phyloP scores from a whole-genome alignment of 768 basidiomycete genomes.

The Hortiboletus flavorubellus region DNA sequence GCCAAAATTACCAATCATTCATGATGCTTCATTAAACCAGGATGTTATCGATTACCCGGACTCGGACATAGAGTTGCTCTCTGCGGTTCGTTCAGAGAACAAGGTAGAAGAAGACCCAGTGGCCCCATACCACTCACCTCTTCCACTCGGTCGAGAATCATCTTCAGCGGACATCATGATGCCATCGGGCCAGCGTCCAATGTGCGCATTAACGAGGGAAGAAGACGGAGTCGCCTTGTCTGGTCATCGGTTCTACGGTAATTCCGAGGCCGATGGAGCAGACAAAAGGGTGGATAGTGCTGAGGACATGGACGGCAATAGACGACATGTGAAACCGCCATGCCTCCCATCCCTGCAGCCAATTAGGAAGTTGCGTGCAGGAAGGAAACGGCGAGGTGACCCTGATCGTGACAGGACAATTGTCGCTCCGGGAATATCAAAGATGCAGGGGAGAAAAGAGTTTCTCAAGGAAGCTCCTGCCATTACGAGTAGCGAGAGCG shows the following conservation, averaged over 20 bases:
- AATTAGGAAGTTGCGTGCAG: slow-evolving; percentile 11
- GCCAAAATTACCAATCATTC: neutral
- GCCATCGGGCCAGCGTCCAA: neutral
- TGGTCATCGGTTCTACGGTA: neutral
- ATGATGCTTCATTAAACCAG: neutral
- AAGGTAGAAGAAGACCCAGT: neutral
- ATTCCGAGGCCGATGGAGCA: slow-evolving; percentile 7
- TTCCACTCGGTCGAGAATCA: slow-evolving; percentile 1
- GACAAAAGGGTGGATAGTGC: neutral
- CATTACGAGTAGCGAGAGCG: slow-evolving; percentile 11
- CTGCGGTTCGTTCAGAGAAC: slow-evolving; percentile 5
- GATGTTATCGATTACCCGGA: slow-evolving; percentile 3
- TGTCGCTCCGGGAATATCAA: slow-evolving; percentile 1
- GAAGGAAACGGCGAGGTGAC: slow-evolving; percentile 6
- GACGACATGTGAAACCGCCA: neutral
- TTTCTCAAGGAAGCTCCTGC: slow-evolving; percentile 10
- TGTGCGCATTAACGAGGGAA: neutral
- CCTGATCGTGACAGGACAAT: slow-evolving; percentile 2
- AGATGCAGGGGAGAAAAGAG: slow-evolving; percentile 5
- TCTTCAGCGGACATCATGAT: neutral
- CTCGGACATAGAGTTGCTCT: slow-evolving; percentile 11
- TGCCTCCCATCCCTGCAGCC: slow-evolving; percentile 10
- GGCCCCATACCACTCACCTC: neutral
- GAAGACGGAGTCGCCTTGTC: neutral
- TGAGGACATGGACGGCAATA: neutral